phyloP scores from a whole-genome alignment of 1,139 yeast species.

The Meyerozyma athensensis region DNA sequence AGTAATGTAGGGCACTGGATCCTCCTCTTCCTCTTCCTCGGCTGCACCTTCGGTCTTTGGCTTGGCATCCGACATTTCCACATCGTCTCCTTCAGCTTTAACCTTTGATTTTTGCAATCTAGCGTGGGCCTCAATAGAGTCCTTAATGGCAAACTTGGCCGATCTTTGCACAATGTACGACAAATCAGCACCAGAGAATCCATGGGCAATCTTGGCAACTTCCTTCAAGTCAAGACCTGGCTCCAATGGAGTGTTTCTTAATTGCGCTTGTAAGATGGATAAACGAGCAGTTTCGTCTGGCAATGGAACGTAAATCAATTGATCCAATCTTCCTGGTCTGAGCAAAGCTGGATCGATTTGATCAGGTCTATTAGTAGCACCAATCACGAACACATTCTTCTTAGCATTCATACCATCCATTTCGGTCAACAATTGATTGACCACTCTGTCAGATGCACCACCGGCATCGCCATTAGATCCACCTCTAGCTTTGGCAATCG shows the following conservation, averaged over 20 bases:
- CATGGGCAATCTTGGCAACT: constrained; percentile 89
- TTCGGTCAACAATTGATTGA: constrained; percentile 94
- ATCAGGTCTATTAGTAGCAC: constrained; percentile 99
- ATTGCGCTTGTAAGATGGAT: constrained; percentile 90
- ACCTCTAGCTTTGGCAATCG: constrained; percentile 97
- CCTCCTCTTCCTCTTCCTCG: constrained; percentile 65
- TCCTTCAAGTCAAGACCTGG: constrained; percentile 88
- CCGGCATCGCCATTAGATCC: constrained; percentile 92
- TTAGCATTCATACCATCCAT: constrained; percentile 99
- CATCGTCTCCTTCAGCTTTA: constrained; percentile 46
- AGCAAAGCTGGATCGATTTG: constrained; percentile 97
- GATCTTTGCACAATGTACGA: constrained; percentile 96
- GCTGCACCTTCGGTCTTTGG: constrained; percentile 32
- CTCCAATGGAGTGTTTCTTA: constrained; percentile 97
- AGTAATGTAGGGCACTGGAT: constrained; percentile 93
- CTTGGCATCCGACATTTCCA: constrained; percentile 46
- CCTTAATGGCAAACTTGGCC: constrained; percentile 98
- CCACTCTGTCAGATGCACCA: constrained; percentile 98
- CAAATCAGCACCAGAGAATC: constrained; percentile 99
- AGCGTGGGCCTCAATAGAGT: constrained; percentile 84
- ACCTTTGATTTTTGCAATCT: constrained; percentile 50
- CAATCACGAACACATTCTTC: constrained; percentile 96
- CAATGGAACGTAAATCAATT: constrained; percentile 94
- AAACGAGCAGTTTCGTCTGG: constrained; percentile 95
- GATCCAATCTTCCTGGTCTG: constrained; percentile 99